Evolutionary conservation across 2,329 filamentous ascomycete genomes (phyloP).

Genomic region (Hypoxylon sp.): DNA sequence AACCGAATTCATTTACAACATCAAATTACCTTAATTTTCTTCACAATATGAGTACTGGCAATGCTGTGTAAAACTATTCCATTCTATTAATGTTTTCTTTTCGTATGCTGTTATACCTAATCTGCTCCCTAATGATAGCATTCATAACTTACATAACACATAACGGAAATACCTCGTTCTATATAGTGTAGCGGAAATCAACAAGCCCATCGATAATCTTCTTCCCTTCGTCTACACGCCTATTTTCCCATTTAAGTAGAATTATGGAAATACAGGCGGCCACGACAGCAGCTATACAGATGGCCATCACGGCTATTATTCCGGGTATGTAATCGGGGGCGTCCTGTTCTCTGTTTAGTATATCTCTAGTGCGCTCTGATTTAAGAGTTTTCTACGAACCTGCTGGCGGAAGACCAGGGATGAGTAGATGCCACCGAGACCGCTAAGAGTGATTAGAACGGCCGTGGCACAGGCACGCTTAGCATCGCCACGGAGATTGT

Average conservation of each 20-base stretch:
- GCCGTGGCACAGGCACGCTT: constrained; percentile 43
- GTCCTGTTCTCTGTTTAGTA: constrained; percentile 31
- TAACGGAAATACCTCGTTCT: not conserved
- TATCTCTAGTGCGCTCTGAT: not conserved
- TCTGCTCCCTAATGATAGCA: not conserved
- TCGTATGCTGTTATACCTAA: not conserved
- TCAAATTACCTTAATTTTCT: too few relatives aligned
- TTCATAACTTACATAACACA: not conserved
- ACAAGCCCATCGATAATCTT: constrained; percentile 37
- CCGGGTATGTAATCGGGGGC: constrained; percentile 42
- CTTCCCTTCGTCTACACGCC: constrained; percentile 36
- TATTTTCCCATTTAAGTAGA: constrained; percentile 32
- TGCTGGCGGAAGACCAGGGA: constrained; percentile 46
- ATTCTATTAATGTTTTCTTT: not conserved
- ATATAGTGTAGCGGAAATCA: constrained; percentile 42
- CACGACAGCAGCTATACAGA: constrained; percentile 43
- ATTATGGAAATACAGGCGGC: constrained; percentile 42
- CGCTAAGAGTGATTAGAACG: constrained; percentile 41
- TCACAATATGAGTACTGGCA: not conserved
- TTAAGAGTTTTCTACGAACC: constrained; percentile 25
- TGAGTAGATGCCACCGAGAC: constrained; percentile 44
- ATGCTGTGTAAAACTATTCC: not conserved
- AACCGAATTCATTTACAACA: too few relatives aligned
- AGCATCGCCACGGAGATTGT: constrained; percentile 55
- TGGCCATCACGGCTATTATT: constrained; percentile 47